These are phyloP conservation scores for Candida ovalis DNA, from an alignment of 805 yeast genomes.

Conservation along the genomic window DNA sequence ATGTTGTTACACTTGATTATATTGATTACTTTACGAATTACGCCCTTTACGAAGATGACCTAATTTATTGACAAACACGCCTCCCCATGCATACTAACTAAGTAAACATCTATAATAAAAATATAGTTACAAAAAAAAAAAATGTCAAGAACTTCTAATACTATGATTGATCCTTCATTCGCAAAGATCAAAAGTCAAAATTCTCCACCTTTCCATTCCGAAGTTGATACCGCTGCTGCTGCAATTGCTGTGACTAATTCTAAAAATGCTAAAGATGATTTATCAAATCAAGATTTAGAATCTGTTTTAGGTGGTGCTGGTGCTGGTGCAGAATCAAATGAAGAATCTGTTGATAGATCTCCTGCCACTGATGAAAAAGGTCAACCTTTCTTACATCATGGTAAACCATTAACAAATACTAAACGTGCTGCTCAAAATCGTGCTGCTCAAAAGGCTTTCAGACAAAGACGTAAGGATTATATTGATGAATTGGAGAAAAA, in stretches of 20 bases:
- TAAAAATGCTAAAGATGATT: not conserved
- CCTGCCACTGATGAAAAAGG: constrained; percentile 19
- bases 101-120: no score
- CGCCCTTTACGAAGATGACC: no score
- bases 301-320: not conserved
- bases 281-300: not conserved
- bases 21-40: no score
- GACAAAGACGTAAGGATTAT: constrained; percentile 78
- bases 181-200: constrained; percentile 9
- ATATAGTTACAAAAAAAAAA: not conserved
- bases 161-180: constrained; percentile 20
- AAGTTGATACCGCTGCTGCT: constrained; percentile 33
- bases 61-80: not conserved
- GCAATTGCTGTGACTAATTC: constrained; percentile 23
- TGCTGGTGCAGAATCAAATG: not conserved
- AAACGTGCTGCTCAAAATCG: constrained; percentile 92
- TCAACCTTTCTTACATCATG: constrained; percentile 17
- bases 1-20: not conserved
- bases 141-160: constrained; percentile 1
- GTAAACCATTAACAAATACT: constrained; percentile 53
- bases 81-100: not conserved
- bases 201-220: constrained; percentile 10
- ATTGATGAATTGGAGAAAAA: constrained; percentile 75
- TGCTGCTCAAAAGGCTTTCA: constrained; percentile 86
- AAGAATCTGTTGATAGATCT: constrained; percentile 3